Evolutionary conservation across 2,329 filamentous ascomycete genomes (phyloP).

Genomic region (Epichloe sp.): DNA sequence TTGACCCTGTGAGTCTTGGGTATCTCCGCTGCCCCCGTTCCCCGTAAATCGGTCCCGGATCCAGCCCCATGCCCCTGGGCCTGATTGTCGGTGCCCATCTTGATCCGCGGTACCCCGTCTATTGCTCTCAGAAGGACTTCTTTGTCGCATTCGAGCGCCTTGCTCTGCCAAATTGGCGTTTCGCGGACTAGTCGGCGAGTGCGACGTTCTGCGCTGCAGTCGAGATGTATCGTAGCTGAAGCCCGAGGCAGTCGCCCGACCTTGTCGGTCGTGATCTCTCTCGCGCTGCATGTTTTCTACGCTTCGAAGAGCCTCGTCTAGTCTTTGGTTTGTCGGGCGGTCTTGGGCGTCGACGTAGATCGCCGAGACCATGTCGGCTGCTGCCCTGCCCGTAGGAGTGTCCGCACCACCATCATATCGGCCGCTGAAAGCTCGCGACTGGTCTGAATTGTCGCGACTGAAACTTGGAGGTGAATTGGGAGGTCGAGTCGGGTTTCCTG

Average conservation of each 20-base stretch:
- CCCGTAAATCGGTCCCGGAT: conserved; percentile 27
- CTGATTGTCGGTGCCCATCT: conserved; percentile 19
- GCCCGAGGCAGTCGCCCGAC: conserved; percentile 14
- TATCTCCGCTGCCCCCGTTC: conserved; percentile 14
- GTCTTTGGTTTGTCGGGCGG: conserved; percentile 13
- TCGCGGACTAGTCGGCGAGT: conserved; percentile 24
- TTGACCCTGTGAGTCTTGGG: conserved; percentile 16
- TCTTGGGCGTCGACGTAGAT: conserved; percentile 13
- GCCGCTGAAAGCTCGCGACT: neutral
- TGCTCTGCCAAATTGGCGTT: conserved; percentile 15
- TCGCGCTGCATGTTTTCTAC: conserved; percentile 16
- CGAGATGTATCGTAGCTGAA: conserved; percentile 21
- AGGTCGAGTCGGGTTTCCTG: neutral
- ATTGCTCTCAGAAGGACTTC: conserved; percentile 25
- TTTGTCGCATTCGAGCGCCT: conserved; percentile 22
- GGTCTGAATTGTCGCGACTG: conserved; percentile 1
- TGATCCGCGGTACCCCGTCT: conserved; percentile 17
- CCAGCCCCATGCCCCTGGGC: conserved; percentile 28
- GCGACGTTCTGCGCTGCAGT: conserved; percentile 23
- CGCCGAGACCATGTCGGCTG: conserved; percentile 9
- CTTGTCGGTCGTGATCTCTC: conserved; percentile 12
- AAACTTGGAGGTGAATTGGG: neutral
- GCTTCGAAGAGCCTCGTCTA: conserved; percentile 19
- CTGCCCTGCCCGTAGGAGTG: conserved; percentile 3
- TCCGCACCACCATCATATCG: conserved; percentile 1